Base-by-base conservation (phyloP, 1,284 basidiomycete genomes). In the Leccinum insigne region DNA sequence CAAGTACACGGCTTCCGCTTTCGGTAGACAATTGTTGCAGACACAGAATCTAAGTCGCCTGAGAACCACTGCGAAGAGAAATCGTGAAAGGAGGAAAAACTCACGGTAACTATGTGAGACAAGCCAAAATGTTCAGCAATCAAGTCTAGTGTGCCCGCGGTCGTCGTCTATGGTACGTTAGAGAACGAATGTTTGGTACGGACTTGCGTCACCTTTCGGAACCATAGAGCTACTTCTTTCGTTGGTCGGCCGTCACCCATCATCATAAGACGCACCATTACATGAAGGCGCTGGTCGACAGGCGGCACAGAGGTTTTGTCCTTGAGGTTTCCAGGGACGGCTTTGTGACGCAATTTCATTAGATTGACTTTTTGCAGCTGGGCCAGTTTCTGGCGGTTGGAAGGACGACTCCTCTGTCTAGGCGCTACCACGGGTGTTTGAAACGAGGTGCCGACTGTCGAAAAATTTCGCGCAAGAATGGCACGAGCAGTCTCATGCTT, bases 401-500 rank as follows among this genome's bases (percentile, higher is more conserved):
- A 32, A 32, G 29, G 29, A 32, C 3, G 29, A 32, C 0, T 32
- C 29, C 0, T 32, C 29, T 32, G 29, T 32, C 29, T 32, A 1
- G 29, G 29, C 0, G 29, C 29, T 32, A 32, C 29, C 29, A 9
- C 2, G 29, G 29, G 29, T 32, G 29, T 32, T 32, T 8, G 29
- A 23, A 23, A 23, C 11, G 61, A 32, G 5, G 69, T 67, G 13
- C 73, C 60, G 14, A 72, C 66, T 4, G 73, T 61, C 11, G 83
- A 78, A 71, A 90, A 88, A 68, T 86, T 78, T 70, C 87, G 85
- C 7, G 81, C 78, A 23, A 91, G 79, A 7, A 91, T 77, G 11
- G 80, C 80, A 56, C 82, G 82, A 14, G 87, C 88, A 47, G 78
- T 77, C 56, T 77, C 80, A 64, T 85, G 85, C 72, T 82, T 85